Evolutionary conservation across 768 basidiomycete species (phyloP).

Genomic region (Tricholoma terreum): DNA sequence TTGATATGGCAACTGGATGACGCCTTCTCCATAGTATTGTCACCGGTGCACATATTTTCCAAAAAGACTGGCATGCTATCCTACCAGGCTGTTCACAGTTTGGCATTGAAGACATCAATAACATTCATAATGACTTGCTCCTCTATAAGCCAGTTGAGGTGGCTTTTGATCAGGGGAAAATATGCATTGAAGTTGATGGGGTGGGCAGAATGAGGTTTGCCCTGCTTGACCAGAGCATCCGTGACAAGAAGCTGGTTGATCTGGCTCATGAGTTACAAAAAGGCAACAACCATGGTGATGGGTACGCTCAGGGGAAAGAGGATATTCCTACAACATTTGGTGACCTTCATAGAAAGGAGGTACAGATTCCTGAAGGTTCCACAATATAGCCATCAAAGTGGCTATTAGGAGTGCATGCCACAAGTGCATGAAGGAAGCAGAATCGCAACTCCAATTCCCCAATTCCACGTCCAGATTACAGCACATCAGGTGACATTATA

Average conservation of each 20-base stretch:
- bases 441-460: too few species aligned
- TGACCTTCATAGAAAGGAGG: background rate
- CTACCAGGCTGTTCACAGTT: too few species aligned
- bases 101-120: constrained; percentile 6
- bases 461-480: too few species aligned
- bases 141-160: background rate
- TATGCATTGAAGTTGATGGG: background rate
- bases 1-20: too few species aligned
- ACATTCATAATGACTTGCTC: background rate
- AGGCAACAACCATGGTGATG: too few species aligned
- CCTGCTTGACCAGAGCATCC: background rate
- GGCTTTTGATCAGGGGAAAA: background rate
- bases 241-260: background rate
- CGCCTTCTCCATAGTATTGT: too few species aligned
- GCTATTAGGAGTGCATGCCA: background rate
- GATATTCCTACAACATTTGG: background rate
- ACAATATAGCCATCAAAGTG: background rate
- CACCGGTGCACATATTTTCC: too few species aligned
- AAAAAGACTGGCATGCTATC: too few species aligned
- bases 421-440: too few species aligned
- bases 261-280: background rate
- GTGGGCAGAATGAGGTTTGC: background rate
- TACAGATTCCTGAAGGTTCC: background rate
- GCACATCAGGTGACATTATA: too few species aligned
- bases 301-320: background rate